A percentile compares a stretch with the other conserved stretches of the same genome.
Evolutionary conservation across 768 basidiomycete species (phyloP).

Genomic region (Hygrophoropsis aurantiaca): DNA sequence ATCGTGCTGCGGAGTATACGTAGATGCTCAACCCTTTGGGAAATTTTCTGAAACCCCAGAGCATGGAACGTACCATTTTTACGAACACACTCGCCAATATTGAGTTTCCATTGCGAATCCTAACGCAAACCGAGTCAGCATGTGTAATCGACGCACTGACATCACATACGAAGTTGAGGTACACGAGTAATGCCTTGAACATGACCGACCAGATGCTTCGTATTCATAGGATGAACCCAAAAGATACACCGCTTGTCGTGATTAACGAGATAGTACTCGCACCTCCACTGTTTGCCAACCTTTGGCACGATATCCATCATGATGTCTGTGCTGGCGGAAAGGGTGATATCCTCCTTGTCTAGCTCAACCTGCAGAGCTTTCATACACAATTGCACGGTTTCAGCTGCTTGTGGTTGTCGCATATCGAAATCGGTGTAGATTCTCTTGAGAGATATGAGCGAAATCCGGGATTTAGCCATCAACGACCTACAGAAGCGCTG

Average conservation of each 20-base stretch:
- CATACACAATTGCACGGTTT: slow-evolving; percentile 29
- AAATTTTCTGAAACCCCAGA: neutral
- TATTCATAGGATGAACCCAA: slow-evolving; percentile 42
- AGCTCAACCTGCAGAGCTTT: neutral
- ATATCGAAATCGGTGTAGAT: slow-evolving; percentile 52
- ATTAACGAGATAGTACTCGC: slow-evolving; percentile 46
- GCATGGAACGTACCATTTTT: neutral
- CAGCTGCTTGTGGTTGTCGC: slow-evolving; percentile 28
- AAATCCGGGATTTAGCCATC: neutral
- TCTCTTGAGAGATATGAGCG: slow-evolving; percentile 25
- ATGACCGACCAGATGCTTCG: slow-evolving; percentile 30
- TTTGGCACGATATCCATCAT: slow-evolving; percentile 36
- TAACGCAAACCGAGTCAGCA: slow-evolving; percentile 4
- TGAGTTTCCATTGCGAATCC: slow-evolving; percentile 15
- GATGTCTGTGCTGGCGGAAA: slow-evolving; percentile 31
- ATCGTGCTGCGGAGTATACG: neutral
- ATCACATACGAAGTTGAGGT: slow-evolving; percentile 40
- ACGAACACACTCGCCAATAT: slow-evolving; percentile 17
- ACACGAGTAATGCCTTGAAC: slow-evolving; percentile 36
- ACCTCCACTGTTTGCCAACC: slow-evolving; percentile 14
- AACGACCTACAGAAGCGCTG: slow-evolving; percentile 32
- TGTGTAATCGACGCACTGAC: neutral
- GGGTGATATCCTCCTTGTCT: slow-evolving; percentile 22
- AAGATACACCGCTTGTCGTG: slow-evolving; percentile 43
- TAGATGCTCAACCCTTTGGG: neutral